These are phyloP conservation scores for Dipteronia sinensis DNA, from an alignment of 345 rosid genomes.

Conservation along the genomic window DNA sequence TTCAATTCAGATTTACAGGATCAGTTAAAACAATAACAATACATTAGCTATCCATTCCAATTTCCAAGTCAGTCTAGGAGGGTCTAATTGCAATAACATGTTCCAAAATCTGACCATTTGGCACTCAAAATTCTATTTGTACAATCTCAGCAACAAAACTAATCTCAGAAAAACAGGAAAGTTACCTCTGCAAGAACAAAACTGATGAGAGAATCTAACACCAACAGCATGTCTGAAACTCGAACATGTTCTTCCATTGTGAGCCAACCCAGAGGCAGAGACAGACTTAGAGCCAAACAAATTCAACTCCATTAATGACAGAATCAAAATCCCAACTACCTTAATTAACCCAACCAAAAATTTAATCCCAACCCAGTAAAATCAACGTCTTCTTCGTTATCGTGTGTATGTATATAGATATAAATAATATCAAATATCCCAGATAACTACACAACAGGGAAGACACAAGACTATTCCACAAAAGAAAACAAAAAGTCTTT, in stretches of 20 bases:
- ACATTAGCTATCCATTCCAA: neutral
- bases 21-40: neutral
- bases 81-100: neutral
- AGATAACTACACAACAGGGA: slow-evolving; percentile 1
- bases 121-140: neutral
- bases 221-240: slow-evolving; percentile 31
- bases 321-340: slow-evolving; percentile 10
- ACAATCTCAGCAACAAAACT: neutral
- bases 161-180: neutral
- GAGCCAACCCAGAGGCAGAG: slow-evolving; percentile 37
- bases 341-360: slow-evolving; percentile 3
- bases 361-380: neutral
- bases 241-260: slow-evolving; percentile 29
- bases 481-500: neutral
- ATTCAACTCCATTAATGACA: slow-evolving; percentile 47
- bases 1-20: neutral
- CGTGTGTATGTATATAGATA: neutral
- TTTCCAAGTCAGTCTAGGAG: neutral
- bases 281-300: slow-evolving; percentile 33
- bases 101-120: neutral
- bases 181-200: slow-evolving; percentile 45
- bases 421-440: neutral
- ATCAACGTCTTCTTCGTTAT: slow-evolving; percentile 8
- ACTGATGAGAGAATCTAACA: slow-evolving; percentile 35
- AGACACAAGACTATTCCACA: neutral